Evolutionary conservation across 2,329 filamentous ascomycete genomes (phyloP).

Genomic region (Nemania sp.): DNA sequence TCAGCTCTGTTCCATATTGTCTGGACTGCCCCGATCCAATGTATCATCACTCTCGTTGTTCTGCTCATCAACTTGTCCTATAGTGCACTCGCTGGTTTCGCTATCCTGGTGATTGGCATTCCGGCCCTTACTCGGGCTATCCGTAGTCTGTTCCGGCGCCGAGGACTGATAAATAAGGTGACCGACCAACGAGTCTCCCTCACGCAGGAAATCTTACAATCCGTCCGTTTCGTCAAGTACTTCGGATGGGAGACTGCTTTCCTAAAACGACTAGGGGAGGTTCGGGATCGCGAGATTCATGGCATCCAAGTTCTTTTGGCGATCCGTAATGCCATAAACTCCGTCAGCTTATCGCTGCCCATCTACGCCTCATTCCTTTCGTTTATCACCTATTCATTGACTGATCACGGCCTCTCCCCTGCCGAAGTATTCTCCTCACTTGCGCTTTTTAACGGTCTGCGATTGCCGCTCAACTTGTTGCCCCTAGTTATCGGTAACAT

Average conservation of each 20-base stretch:
- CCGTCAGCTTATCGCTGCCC: slow-evolving; percentile 85
- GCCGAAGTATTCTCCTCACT: slow-evolving; percentile 92
- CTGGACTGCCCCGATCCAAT: slow-evolving; percentile 86
- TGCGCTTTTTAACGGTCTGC: slow-evolving; percentile 90
- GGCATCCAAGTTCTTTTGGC: slow-evolving; percentile 87
- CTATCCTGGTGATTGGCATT: slow-evolving; percentile 80
- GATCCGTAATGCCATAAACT: slow-evolving; percentile 87
- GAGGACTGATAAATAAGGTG: slow-evolving; percentile 88
- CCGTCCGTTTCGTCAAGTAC: slow-evolving; percentile 94
- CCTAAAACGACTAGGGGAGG: slow-evolving; percentile 77
- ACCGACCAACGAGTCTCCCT: slow-evolving; percentile 92
- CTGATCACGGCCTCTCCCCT: slow-evolving; percentile 75
- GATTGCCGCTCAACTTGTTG: slow-evolving; percentile 89
- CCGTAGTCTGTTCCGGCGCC: slow-evolving; percentile 78
- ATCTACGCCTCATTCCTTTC: slow-evolving; percentile 96
- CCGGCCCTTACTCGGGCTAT: slow-evolving; percentile 83
- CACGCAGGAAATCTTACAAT: slow-evolving; percentile 91
- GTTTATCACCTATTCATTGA: slow-evolving; percentile 83
- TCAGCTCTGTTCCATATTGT: slow-evolving; percentile 90
- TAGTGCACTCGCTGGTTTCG: slow-evolving; percentile 90
- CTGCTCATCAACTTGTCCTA: slow-evolving; percentile 90
- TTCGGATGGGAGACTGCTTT: slow-evolving; percentile 97
- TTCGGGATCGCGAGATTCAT: slow-evolving; percentile 80
- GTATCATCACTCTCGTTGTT: slow-evolving; percentile 81
- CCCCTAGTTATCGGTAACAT: slow-evolving; percentile 90